Base-by-base conservation (phyloP, 129 eudicot species). In the Centaurea solstitialis region DNA sequence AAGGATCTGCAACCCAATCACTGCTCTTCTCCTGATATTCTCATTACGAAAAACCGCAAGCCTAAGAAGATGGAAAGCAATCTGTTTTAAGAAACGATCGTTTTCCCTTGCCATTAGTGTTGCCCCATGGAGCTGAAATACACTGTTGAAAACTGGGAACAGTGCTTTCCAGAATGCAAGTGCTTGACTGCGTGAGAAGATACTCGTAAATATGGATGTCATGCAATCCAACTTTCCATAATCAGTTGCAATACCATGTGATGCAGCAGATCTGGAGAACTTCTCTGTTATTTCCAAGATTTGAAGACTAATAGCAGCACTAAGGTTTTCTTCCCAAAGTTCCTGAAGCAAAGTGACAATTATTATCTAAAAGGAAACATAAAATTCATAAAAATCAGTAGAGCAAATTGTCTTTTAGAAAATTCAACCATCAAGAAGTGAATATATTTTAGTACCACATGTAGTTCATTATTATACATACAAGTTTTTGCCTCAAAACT, bases 281-380 rank as follows among this genome's bases (percentile, higher is more conserved):
- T 93, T 93, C 82, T 96, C 94, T 13, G 92, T 89, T 76, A 96
- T 89, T 88, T 96, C 97, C 74, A 96, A 74, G 68, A 93, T 92
- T 80, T 96, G 97, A 37, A 96, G 98, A 86, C 97, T 93, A 74
- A 93, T 90, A 83, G 98, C 97, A 79, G 98, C 97, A 83, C 95
- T 91, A 69, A 96, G 85, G 88, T 93, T 96, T 80, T 96, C 99
- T 86, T 96, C 99, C 99, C 99, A 96, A 82, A 96, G 99, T 87
- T 96, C 99, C 99, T 96, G 89, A 72, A 84, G 72, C 10, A 62
- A 33, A 18, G 64, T 3, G 47, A 66, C 12, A 28, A 37, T 75
- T 39, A 75, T 75, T 57, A 73, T 77, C 62, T 68, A 21, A 18
- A 59, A 20, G 20, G 2, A 17, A 26, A 28, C 21, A 68, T 40